Percentiles rank a stretch among this genome's conserved stretches.
phyloP scores from a whole-genome alignment of 306 rosid species.

The Quercus variabilis region DNA sequence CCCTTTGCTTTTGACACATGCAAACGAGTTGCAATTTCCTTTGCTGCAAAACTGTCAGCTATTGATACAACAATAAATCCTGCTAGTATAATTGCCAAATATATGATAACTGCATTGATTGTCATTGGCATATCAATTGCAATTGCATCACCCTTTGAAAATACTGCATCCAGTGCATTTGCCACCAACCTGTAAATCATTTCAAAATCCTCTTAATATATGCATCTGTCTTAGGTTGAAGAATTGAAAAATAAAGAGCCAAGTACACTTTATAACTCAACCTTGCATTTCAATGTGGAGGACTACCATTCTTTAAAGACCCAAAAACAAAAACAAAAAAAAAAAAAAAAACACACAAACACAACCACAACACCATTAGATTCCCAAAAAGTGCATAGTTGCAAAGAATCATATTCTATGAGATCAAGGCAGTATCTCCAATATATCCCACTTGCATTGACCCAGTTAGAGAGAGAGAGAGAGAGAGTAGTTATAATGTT shows the following conservation, averaged over 20 bases:
- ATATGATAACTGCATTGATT: slow-evolving; percentile 67
- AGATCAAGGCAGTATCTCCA: neutral
- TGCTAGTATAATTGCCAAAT: slow-evolving; percentile 68
- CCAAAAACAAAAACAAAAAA: neutral
- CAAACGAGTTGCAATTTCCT: slow-evolving; percentile 74
- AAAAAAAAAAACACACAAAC: neutral
- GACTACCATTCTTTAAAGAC: neutral
- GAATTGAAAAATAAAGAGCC: neutral
- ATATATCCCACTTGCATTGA: neutral
- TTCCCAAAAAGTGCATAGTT: neutral
- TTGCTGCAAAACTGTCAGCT: slow-evolving; percentile 87
- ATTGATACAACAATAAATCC: slow-evolving; percentile 86
- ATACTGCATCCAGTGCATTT: slow-evolving; percentile 55
- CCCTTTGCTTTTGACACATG: slow-evolving; percentile 76
- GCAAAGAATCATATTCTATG: neutral
- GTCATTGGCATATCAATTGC: slow-evolving; percentile 96
- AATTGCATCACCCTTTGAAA: slow-evolving; percentile 82
- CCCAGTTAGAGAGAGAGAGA: too few species aligned
- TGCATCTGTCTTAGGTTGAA: neutral
- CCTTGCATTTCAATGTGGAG: neutral
- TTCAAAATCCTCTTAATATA: too few species aligned
- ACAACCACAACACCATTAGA: neutral
- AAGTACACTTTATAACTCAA: neutral
- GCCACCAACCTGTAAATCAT: slow-evolving; percentile 70
- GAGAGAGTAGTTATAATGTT: too few species aligned